phyloP scores from a whole-genome alignment of 2,329 filamentous ascomycete species.

The Pseudocercospora fijiensis region DNA sequence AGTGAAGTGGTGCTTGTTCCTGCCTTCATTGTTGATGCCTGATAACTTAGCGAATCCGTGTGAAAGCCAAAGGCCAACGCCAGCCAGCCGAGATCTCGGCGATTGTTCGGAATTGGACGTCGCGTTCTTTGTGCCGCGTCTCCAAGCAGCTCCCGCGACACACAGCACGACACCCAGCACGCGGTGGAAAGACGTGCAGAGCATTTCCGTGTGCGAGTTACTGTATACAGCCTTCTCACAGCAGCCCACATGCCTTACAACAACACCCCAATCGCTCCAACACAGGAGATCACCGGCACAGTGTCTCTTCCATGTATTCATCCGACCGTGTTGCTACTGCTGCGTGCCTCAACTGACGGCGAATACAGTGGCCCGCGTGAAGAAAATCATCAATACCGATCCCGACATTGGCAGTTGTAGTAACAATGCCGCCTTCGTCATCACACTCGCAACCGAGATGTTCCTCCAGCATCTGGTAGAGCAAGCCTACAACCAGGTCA shows the following conservation, averaged over 20 bases:
- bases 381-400: conserved; percentile 90
- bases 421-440: conserved; percentile 90
- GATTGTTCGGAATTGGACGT: conserved; percentile 1
- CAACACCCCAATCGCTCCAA: conserved; percentile 74
- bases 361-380: conserved; percentile 78
- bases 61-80: conserved; percentile 11
- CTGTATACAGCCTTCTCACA: background rate
- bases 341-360: conserved; percentile 23
- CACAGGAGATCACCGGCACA: conserved; percentile 79
- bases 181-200: background rate
- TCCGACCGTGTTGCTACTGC: background rate
- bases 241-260: conserved; percentile 77
- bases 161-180: background rate
- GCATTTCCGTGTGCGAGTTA: too few species aligned
- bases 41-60: conserved; percentile 7
- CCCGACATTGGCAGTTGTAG: conserved; percentile 82
- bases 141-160: background rate
- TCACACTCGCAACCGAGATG: conserved; percentile 90
- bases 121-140: conserved; percentile 1
- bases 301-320: conserved; percentile 78
- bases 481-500: conserved; percentile 82
- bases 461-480: conserved; percentile 90
- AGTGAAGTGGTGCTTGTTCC: conserved; percentile 7
- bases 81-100: background rate
- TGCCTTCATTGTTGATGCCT: conserved; percentile 8